Evolutionary conservation across 208 protist genomes (phyloP), one percentile per base, ranked within the genome.

Genomic region (Balamuthia mandrillaris): DNA sequence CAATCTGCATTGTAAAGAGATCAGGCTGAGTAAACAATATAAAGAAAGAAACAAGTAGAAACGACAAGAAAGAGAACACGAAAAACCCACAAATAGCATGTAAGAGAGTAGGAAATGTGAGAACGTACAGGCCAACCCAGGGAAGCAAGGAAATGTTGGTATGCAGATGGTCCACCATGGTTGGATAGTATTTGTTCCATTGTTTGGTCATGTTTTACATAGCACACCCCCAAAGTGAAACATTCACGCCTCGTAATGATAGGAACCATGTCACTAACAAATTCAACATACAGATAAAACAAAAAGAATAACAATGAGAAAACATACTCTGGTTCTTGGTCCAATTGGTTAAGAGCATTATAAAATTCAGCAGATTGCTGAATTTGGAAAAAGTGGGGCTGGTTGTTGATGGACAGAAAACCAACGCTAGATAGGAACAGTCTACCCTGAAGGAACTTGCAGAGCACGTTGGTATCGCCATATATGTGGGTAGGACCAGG

Each of bases 231-330:
- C 33, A 78, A 35, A 27, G 42, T 78, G 7, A 78, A 56, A 44
- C 68, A 78, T 44, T 78, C 68, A 18, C 68, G 68, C 37, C 68
- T 78, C n/a, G n/a, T n/a, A n/a, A n/a, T n/a, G n/a, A n/a, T n/a
- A n/a, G n/a, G n/a, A n/a, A n/a, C n/a, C n/a, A n/a, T n/a, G n/a
- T n/a, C n/a, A n/a, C n/a, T n/a, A n/a, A 6, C 5, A 37, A 6
- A 75, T 56, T 7, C 47, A 6, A 12, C 29, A 6, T 56, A 3
- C 9, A 56, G 14, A 41, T 12, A 4, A 72, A 21, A 16, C 6
- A 49, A 72, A 51, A 35, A 72, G 63, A n/a, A n/a, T n/a, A n/a
- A 72, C 4, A 4, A 72, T 4, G 63, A 41, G 49, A n/a, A 18
- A 10, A 33, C 44, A 37, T 58, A 79, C 70, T 79, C 70, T 29